Conservation (phyloP, 139 green algal genomes). For the Desmodesmus armatus region DNA sequence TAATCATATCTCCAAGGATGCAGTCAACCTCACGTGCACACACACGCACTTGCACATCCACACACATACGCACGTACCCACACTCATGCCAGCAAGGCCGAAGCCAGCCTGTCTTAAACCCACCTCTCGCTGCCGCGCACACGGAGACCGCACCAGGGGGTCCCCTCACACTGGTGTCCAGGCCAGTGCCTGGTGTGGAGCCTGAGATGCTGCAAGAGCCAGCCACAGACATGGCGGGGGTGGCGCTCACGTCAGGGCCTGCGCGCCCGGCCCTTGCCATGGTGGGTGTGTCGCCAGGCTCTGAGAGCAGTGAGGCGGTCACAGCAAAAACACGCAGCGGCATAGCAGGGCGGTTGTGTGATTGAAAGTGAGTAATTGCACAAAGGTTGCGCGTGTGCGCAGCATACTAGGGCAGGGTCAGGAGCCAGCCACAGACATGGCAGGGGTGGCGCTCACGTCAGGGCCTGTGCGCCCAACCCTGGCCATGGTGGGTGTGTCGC, state of each 20-base stretch:
- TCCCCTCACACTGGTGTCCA: neutral
- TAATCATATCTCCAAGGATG: neutral
- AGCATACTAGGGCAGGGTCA: no score
- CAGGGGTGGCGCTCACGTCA: neutral
- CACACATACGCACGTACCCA: neutral
- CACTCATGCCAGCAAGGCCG: neutral
- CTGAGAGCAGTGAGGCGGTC: neutral
- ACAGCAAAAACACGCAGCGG: neutral
- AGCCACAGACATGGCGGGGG: slow-evolving; percentile 6
- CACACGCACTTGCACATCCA: neutral
- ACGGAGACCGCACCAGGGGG: slow-evolving; percentile 18
- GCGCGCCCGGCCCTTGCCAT: neutral
- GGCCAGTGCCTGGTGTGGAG: slow-evolving; percentile 11
- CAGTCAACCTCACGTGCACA: neutral
- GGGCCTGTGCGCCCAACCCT: neutral
- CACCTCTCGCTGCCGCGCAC: neutral
- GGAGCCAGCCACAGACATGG: neutral
- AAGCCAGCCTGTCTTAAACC: neutral
- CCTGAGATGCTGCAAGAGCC: slow-evolving; percentile 26
- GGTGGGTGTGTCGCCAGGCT: no score
- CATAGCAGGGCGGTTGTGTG: neutral
- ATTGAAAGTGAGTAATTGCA: no score
- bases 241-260: neutral
- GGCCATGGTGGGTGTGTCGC: no score
- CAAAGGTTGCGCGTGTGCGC: no score